Conservation (phyloP, 768 basidiomycete species). For the Erythrobasidium yunnanense region DNA sequence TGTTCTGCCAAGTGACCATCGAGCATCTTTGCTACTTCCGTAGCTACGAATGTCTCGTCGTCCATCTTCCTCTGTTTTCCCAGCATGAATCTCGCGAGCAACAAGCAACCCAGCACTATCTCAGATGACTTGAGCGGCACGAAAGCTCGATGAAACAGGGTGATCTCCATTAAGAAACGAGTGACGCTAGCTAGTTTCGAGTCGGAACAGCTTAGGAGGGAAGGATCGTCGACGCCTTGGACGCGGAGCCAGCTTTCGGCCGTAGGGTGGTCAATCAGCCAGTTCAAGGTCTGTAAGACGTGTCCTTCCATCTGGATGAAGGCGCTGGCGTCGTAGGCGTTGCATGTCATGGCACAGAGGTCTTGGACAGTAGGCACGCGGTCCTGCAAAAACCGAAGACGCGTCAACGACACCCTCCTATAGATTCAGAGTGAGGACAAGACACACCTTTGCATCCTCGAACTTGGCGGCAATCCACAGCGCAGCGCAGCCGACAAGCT, state of each 20-base stretch:
- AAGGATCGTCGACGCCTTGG: constrained; percentile 46
- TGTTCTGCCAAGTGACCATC: constrained; percentile 73
- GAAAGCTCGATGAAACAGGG: constrained; percentile 93
- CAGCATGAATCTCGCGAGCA: constrained; percentile 77
- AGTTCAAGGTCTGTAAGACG: constrained; percentile 94
- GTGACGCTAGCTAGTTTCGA: constrained; percentile 86
- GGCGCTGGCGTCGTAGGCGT: constrained; percentile 91
- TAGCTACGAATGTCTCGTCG: constrained; percentile 73
- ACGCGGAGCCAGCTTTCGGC: constrained; percentile 91
- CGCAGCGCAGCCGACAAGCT: constrained; percentile 94
- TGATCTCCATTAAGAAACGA: constrained; percentile 97
- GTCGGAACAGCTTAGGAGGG: constrained; percentile 55
- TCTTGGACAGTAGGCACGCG: constrained; percentile 92
- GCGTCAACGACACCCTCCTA: not conserved
- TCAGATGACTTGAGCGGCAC: constrained; percentile 71
- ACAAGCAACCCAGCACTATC: constrained; percentile 75
- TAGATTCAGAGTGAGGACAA: not conserved
- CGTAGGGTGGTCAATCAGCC: constrained; percentile 92
- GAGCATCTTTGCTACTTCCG: constrained; percentile 72
- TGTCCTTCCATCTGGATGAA: constrained; percentile 99
- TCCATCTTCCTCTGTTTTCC: constrained; percentile 38
- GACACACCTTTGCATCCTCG: constrained; percentile 69
- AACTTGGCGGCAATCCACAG: constrained; percentile 99
- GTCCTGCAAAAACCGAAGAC: constrained; percentile 45
- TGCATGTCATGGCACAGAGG: constrained; percentile 85